phyloP scores from a whole-genome alignment of 805 yeast species.

The Ogataea ganodermae region DNA sequence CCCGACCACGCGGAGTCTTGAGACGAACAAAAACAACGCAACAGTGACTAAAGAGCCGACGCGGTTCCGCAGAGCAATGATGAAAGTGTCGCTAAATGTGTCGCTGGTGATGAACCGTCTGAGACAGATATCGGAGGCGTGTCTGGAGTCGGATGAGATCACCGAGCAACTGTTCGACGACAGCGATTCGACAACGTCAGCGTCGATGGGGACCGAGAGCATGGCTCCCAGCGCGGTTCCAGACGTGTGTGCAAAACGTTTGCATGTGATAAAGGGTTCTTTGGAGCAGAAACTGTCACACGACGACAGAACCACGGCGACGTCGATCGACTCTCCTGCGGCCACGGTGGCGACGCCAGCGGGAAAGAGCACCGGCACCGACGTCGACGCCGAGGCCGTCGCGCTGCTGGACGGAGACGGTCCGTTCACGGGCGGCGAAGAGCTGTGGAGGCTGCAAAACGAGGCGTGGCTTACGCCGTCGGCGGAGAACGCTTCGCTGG shows the following conservation, averaged over 20 bases:
- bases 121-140: constrained; percentile 49
- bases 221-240: neutral
- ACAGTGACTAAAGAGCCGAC: constrained; percentile 13
- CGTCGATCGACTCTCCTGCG: constrained; percentile 14
- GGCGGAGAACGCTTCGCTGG: constrained; percentile 27
- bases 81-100: constrained; percentile 42
- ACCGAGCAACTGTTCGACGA: constrained; percentile 50
- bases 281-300: constrained; percentile 16
- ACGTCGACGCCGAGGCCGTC: neutral
- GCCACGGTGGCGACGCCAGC: neutral
- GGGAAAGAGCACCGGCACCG: neutral
- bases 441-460: constrained; percentile 71
- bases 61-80: constrained; percentile 28
- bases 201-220: neutral
- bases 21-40: neutral
- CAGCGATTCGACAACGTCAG: constrained; percentile 9
- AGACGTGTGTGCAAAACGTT: neutral
- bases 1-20: neutral
- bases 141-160: constrained; percentile 49
- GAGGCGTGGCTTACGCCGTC: constrained; percentile 61
- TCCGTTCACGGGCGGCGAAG: constrained; percentile 46
- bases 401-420: constrained; percentile 1
- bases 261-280: no score
- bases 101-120: constrained; percentile 39
- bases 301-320: constrained; percentile 17